Conservation (phyloP, 1,139 yeast genomes). For the Blastobotrys ciferrii region DNA sequence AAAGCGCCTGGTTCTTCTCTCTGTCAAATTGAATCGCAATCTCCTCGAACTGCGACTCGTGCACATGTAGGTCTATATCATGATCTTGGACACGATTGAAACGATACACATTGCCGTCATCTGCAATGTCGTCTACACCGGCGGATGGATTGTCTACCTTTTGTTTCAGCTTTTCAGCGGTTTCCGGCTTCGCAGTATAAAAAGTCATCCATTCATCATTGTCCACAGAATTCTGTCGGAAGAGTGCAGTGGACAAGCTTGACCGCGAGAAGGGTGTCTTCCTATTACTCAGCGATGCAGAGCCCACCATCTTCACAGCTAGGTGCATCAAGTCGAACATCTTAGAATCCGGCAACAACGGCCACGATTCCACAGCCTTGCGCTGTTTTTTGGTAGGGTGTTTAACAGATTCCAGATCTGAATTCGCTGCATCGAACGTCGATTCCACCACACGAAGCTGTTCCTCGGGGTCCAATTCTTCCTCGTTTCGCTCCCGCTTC, state of each 20-base stretch:
- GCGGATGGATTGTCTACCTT: slow-evolving; percentile 33
- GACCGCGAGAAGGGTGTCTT: slow-evolving; percentile 45
- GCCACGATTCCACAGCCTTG: slow-evolving; percentile 76
- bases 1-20: slow-evolving; percentile 61
- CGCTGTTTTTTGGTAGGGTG: slow-evolving; percentile 79
- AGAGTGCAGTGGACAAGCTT: slow-evolving; percentile 61
- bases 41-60: slow-evolving; percentile 52
- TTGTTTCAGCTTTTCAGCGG: slow-evolving; percentile 31
- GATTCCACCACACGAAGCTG: slow-evolving; percentile 70
- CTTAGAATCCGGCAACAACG: slow-evolving; percentile 83
- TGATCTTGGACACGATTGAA: slow-evolving; percentile 74
- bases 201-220: slow-evolving; percentile 83
- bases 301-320: slow-evolving; percentile 72
- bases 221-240: slow-evolving; percentile 70
- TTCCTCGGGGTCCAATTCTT: slow-evolving; percentile 53
- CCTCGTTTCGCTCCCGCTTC: slow-evolving; percentile 23
- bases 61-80: slow-evolving; percentile 64
- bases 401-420: slow-evolving; percentile 45
- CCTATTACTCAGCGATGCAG: slow-evolving; percentile 59
- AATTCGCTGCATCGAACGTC: slow-evolving; percentile 64
- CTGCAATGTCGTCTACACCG: slow-evolving; percentile 41
- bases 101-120: slow-evolving; percentile 46
- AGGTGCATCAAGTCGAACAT: slow-evolving; percentile 77
- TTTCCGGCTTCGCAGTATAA: slow-evolving; percentile 50
- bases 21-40: slow-evolving; percentile 52